Evolutionary conservation across 2,329 filamentous ascomycete genomes (phyloP), one percentile per base, ranked within the genome.

Genomic region (Xylaria arbuscula): DNA sequence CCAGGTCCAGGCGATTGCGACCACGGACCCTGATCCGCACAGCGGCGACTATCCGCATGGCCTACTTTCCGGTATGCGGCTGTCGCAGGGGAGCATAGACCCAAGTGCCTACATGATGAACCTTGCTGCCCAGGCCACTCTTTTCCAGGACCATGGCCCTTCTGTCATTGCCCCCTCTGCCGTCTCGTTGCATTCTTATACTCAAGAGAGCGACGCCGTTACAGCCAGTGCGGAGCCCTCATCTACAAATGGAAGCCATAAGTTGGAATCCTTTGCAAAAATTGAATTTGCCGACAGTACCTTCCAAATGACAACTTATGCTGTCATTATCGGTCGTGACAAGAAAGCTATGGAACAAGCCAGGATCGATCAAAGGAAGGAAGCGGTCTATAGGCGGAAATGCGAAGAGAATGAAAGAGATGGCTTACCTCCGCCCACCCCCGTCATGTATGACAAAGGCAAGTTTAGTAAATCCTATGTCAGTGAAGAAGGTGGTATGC

Each of bases 271-370:
- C 2, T 89, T 88, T 76, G 87, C 87, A 51, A 82, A 84, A 61
- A 83, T 94, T 69, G 87, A 90, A 74, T 94, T 94, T 76, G 85
- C 87, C 72, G 92, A 94, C 81, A 91, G 91, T 76, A 87, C 89
- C 64, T 94, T 92, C 78, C 92, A 92, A 79, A 92, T 94, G 89
- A 93, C 89, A 60, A 93, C 91, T 1, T 90, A 90, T 73, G 85
- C 88, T 61, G 86, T 94, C 73, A 87, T 92, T 65, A 88, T 94
- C 34, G 92, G 91, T 63, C 89, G 92, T 69, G 92, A 94, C 78
- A 85, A 89, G 74, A 81, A 84, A 61, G 89, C 89, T 10, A 80
- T 88, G 71, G 80, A 84, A 63, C 84, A 87, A 72, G 88, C 87
- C 24, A 82, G 84, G 53, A 81, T 81, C 64, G 84, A 88, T 67